Evolutionary conservation across 1,139 yeast genomes (phyloP).

Genomic region (Debaryomyces nepalensis): DNA sequence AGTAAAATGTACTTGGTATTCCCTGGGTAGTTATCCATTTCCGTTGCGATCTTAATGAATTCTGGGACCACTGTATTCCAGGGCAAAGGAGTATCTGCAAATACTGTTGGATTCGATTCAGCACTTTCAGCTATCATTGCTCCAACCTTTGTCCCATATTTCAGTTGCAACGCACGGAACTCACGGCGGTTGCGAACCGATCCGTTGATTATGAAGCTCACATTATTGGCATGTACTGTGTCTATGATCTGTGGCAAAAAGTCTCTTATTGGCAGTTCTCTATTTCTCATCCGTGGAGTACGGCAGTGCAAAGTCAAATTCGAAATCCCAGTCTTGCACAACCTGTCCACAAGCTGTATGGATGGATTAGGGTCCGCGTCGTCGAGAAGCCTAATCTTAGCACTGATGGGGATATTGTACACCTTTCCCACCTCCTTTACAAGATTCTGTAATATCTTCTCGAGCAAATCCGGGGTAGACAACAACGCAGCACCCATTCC

Average conservation of each 20-base stretch:
- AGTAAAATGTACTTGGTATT: constrained; percentile 82
- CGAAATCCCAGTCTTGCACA: constrained; percentile 80
- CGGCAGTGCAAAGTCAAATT: constrained; percentile 92
- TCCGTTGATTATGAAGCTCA: constrained; percentile 83
- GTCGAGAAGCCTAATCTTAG: constrained; percentile 81
- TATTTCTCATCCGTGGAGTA: constrained; percentile 85
- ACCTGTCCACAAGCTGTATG: constrained; percentile 57
- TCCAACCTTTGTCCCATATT: constrained; percentile 64
- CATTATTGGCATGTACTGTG: constrained; percentile 64
- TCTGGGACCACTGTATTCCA: constrained; percentile 63
- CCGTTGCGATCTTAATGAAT: constrained; percentile 56
- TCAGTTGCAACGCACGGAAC: constrained; percentile 52
- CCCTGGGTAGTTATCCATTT: constrained; percentile 63
- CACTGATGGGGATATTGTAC: constrained; percentile 78
- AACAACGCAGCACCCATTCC: constrained; percentile 98
- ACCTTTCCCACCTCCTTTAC: constrained; percentile 84
- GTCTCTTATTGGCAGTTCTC: constrained; percentile 76
- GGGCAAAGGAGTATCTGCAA: constrained; percentile 50
- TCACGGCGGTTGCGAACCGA: constrained; percentile 63
- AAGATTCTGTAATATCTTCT: constrained; percentile 64
- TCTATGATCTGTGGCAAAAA: constrained; percentile 65
- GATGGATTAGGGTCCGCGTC: constrained; percentile 59
- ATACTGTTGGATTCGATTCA: constrained; percentile 83
- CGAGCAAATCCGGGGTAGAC: constrained; percentile 76
- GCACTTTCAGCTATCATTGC: constrained; percentile 96